Evolutionary conservation across 306 rosid species (phyloP).

Genomic region (Astragalus glycyphyllos): DNA sequence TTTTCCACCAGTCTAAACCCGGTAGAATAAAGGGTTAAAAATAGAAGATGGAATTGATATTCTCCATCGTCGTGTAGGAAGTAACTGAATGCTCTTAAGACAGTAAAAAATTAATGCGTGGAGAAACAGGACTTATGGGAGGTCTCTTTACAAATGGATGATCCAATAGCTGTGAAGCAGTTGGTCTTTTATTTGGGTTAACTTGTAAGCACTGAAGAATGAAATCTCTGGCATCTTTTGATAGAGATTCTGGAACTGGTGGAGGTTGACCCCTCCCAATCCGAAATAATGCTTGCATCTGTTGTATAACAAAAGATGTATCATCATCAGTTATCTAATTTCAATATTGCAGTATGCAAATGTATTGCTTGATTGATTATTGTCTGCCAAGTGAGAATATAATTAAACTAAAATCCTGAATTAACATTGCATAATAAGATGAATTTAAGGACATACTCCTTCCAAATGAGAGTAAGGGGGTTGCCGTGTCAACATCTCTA

Average conservation of each 20-base stretch:
- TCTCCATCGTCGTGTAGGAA: no score
- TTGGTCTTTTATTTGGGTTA: slow-evolving; percentile 51
- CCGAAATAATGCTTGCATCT: slow-evolving; percentile 51
- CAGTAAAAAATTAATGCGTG: slow-evolving; percentile 29
- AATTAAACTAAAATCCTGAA: neutral
- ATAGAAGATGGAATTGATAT: no score
- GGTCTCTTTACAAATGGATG: slow-evolving; percentile 62
- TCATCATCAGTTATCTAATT: neutral
- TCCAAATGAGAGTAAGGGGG: slow-evolving; percentile 63
- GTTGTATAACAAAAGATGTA: neutral
- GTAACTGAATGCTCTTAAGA: slow-evolving; percentile 16
- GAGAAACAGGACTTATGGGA: slow-evolving; percentile 51
- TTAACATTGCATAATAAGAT: neutral
- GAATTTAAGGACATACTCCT: slow-evolving; percentile 48
- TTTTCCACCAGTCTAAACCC: no score
- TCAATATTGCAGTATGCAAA: neutral
- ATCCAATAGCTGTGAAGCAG: slow-evolving; percentile 48
- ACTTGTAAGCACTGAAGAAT: slow-evolving; percentile 55
- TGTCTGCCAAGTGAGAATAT: neutral
- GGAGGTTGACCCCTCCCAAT: slow-evolving; percentile 55
- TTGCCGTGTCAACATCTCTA: slow-evolving; percentile 57
- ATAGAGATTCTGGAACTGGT: slow-evolving; percentile 51
- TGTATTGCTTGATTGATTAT: neutral
- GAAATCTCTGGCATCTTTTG: slow-evolving; percentile 56
- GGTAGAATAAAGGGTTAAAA: no score